Conservation (phyloP, 2,329 filamentous ascomycete species). For the Microdochium nivale region DNA sequence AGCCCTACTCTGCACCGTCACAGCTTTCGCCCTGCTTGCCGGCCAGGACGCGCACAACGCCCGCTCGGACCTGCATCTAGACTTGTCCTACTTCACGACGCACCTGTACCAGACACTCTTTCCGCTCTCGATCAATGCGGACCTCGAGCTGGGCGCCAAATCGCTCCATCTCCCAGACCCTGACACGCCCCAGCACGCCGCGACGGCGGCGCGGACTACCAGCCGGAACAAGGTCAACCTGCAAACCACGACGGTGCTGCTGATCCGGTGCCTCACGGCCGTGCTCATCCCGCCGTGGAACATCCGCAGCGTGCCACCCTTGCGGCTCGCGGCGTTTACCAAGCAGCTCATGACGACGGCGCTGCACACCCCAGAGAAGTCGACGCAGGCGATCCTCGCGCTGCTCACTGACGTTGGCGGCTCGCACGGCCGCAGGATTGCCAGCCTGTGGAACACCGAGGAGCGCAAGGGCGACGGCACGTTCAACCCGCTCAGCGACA, state of each 20-base stretch:
- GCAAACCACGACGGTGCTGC: slow-evolving; percentile 85
- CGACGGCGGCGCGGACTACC: slow-evolving; percentile 28
- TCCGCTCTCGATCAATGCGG: slow-evolving; percentile 68
- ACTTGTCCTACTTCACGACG: slow-evolving; percentile 90
- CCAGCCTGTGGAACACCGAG: slow-evolving; percentile 87
- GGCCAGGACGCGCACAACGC: slow-evolving; percentile 89
- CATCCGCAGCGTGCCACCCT: slow-evolving; percentile 66
- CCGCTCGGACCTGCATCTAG: slow-evolving; percentile 72
- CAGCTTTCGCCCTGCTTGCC: slow-evolving; percentile 90
- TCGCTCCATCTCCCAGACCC: slow-evolving; percentile 65
- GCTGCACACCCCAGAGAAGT: slow-evolving; percentile 87
- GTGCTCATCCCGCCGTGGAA: slow-evolving; percentile 70
- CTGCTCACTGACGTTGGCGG: slow-evolving; percentile 72
- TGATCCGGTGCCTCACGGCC: slow-evolving; percentile 77
- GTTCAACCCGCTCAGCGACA: slow-evolving; percentile 64
- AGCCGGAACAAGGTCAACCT: slow-evolving; percentile 73
- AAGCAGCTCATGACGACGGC: slow-evolving; percentile 81
- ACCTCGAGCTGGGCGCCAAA: slow-evolving; percentile 74
- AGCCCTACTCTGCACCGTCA: slow-evolving; percentile 87
- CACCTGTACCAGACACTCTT: slow-evolving; percentile 86
- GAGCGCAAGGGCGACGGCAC: slow-evolving; percentile 86
- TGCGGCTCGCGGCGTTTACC: slow-evolving; percentile 82
- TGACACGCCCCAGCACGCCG: slow-evolving; percentile 32
- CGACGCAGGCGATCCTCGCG: slow-evolving; percentile 68
- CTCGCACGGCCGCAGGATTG: slow-evolving; percentile 74